Evolutionary conservation across 371 early-diverging fungal species (phyloP).

Genomic region (Syncephalastrum racemosum): DNA sequence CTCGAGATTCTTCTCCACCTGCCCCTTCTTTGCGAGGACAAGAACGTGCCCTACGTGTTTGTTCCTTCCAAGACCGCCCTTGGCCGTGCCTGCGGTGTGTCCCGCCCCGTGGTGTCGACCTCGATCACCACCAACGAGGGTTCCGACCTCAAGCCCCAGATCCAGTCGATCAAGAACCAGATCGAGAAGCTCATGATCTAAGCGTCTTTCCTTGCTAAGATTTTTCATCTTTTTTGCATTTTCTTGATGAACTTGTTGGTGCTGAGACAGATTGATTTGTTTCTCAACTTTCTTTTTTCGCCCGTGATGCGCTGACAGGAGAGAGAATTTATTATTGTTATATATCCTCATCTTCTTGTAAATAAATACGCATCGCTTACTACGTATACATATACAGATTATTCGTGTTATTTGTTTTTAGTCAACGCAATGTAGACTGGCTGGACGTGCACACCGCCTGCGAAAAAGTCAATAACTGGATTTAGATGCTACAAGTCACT

Average conservation of each 20-base stretch:
- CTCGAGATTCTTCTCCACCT: slow-evolving; percentile 97
- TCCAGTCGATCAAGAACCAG: slow-evolving; percentile 85
- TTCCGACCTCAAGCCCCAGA: slow-evolving; percentile 92
- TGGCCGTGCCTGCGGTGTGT: slow-evolving; percentile 98
- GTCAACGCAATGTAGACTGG: no score
- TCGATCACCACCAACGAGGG: slow-evolving; percentile 97
- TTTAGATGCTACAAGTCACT: no score
- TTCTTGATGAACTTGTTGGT: slow-evolving; percentile 44
- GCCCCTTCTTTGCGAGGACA: slow-evolving; percentile 99
- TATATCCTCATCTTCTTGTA: slow-evolving; percentile 1
- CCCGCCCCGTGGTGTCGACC: slow-evolving; percentile 91
- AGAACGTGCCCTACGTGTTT: slow-evolving; percentile 95
- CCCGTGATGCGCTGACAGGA: slow-evolving; percentile 41
- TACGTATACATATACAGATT: no score
- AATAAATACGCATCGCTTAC: no score
- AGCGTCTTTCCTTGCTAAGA: slow-evolving; percentile 12
- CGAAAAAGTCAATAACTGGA: no score
- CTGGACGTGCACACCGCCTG: no score
- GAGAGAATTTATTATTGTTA: slow-evolving; percentile 21
- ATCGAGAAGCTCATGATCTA: slow-evolving; percentile 92
- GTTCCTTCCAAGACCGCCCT: slow-evolving; percentile 96
- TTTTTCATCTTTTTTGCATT: slow-evolving; percentile 12
- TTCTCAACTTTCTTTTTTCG: slow-evolving; percentile 7
- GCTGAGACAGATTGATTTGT: slow-evolving; percentile 29
- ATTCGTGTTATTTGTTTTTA: no score